Percentiles rank a stretch among this genome's conserved stretches.
phyloP scores from a whole-genome alignment of 2,329 filamentous ascomycete genomes.

The Fusarium longipes region DNA sequence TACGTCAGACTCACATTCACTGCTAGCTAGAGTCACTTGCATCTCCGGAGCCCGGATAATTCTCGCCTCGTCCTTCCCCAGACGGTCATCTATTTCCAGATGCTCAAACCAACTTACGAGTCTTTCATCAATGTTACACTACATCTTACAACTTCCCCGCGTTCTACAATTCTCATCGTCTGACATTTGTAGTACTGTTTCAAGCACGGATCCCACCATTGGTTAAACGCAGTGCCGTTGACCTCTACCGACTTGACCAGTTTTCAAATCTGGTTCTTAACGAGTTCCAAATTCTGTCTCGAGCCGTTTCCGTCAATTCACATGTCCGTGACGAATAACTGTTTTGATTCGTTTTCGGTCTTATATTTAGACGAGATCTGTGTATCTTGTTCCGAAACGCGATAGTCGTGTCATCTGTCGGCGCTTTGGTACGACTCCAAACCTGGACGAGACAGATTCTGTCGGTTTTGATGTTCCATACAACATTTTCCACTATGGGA shows the following conservation, averaged over 20 bases:
- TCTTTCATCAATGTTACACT: slow-evolving; percentile 12
- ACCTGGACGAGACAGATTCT: neutral
- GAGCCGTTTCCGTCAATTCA: neutral
- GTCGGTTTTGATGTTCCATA: neutral
- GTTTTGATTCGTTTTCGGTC: neutral
- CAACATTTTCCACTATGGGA: neutral
- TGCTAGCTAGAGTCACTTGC: neutral
- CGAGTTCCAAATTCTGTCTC: neutral
- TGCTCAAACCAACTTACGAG: slow-evolving; percentile 14
- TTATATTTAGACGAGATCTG: neutral
- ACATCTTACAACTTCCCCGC: slow-evolving; percentile 36
- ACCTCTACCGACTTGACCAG: slow-evolving; percentile 1
- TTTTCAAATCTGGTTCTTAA: neutral
- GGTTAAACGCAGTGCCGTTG: neutral
- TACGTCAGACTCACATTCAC: slow-evolving; percentile 18
- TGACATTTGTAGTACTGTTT: neutral
- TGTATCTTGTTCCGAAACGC: neutral
- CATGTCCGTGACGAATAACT: neutral
- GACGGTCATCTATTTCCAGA: slow-evolving; percentile 12
- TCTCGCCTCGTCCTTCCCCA: slow-evolving; percentile 35
- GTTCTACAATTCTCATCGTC: slow-evolving; percentile 8
- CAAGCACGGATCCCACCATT: neutral
- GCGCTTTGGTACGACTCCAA: neutral
- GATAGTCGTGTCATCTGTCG: neutral
- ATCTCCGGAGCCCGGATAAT: slow-evolving; percentile 34